These are phyloP conservation scores for Xylaria sp. DNA, from an alignment of 2,329 filamentous ascomycete species.

Conservation along the genomic window DNA sequence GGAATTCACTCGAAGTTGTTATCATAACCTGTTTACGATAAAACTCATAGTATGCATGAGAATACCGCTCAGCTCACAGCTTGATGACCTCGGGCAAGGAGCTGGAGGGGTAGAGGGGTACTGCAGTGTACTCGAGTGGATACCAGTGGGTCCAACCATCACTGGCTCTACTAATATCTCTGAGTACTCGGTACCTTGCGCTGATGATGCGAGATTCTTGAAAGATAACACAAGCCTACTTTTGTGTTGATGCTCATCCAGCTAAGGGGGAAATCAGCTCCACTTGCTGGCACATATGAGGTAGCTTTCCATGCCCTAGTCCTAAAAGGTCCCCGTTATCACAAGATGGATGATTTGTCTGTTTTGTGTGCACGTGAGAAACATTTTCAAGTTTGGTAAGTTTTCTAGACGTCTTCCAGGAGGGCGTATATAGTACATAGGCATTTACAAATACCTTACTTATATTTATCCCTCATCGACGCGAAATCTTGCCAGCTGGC, in stretches of 20 bases:
- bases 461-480: not conserved
- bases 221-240: not conserved
- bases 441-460: not conserved
- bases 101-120: slow-evolving; percentile 33
- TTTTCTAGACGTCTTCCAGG: not conserved
- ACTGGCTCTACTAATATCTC: no score
- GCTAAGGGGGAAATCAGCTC: slow-evolving; percentile 9
- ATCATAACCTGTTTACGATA: not conserved
- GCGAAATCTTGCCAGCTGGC: slow-evolving; percentile 17
- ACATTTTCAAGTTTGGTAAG: not conserved
- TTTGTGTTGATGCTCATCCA: not conserved
- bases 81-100: slow-evolving; percentile 1
- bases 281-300: slow-evolving; percentile 14
- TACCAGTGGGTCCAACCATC: no score
- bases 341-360: slow-evolving; percentile 25
- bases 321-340: slow-evolving; percentile 25
- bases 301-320: slow-evolving; percentile 28
- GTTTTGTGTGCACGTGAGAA: slow-evolving; percentile 7
- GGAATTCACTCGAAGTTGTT: not conserved
- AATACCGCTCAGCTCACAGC: not conserved
- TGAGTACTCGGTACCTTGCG: not conserved
- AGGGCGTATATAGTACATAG: not conserved
- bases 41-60: not conserved
- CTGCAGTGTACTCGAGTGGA: no score
- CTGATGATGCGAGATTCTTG: slow-evolving; percentile 24